Evolutionary conservation across 257 asterid species (phyloP), one percentile per base, ranked within the genome.

Genomic region (Anisodus tanguticus): DNA sequence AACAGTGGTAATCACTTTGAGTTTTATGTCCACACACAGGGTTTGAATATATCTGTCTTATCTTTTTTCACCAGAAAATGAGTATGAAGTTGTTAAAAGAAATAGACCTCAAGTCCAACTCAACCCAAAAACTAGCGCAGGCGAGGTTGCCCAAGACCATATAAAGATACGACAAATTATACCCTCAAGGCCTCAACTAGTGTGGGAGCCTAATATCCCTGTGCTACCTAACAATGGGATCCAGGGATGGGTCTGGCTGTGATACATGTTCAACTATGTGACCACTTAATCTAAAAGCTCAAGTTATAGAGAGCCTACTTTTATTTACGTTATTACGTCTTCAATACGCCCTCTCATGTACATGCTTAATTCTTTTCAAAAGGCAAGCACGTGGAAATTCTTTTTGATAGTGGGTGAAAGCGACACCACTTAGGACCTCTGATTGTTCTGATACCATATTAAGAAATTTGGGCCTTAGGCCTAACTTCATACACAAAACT

Each of bases 11-110:
- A 12, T 76, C 26, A 22, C 63, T 76, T 12, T 22, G 5, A 51
- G 62, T 53, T 51, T 76, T 72, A 19, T 72, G 59, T 45, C 41
- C 59, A 72, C 37, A 7, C 81, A 49, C 13, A 3, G 6, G 43
- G 22, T 13, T 22, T 51, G 45, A 76, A 0, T 51, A 22, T 9
- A 19, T 9, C 59, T 72, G 41, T 19, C 45, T 2, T 49, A 6
- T 6, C 41, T 59, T 17, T 6, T 49, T 22, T 72, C 8, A 72
- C 60, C 60, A 74, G 11, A 10, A 71, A 71, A 71, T 71, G 58
- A 71, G 79, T 71, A 71, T n/a, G 79, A 71, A 45, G 9, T 17
- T 45, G 58, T 71, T 43, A n/a, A n/a, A 17, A 71, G 79, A 74
- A 6, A 47, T 47, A 49, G 19, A 47, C 7, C 17, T 22, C 22